Evolutionary conservation across 148 eudicot species (phyloP), one percentile per base, ranked within the genome.

Genomic region (Hydrangea macrophylla): DNA sequence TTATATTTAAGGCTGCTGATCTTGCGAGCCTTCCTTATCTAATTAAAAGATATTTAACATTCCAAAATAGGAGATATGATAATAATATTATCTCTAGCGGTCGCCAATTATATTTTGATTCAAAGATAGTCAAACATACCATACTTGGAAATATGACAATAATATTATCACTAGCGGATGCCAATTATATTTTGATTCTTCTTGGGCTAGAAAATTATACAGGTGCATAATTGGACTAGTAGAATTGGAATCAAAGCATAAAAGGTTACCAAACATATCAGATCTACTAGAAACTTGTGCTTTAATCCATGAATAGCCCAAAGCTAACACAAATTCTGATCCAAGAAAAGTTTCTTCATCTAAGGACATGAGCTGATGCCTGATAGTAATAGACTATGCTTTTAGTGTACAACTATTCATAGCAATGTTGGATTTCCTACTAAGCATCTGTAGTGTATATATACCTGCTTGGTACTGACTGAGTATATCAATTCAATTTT

Each of bases 391-490:
- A 17, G 22, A 18, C 53, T 7, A 48, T 48, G 53, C 53, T 15
- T 17, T 48, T 48, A 17, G 53, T 48, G 22, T 7, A 48, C 17
- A 48, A 48, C 23, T 48, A 48, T n/a, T 1, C n/a, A 48, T 15
- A 3, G 0, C 17, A 48, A 6, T 48, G 53, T 48, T 44, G 51
- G 51, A 44, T 44, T 7, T 48, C 53, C 22, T 48, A 48, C 53
- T 48, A 6, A 15, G 53, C 53, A 48, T 2, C 53, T 48, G 18
- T n/a, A n/a, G n/a, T 48, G 22, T 48, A 22, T 22, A 42, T 63
- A 53, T 25, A 76, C 80, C 71, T 79, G 59, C 50, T 74, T 83
- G 68, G 37, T 74, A 75, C 71, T 64, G 54, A 23, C 18, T 26
- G 20, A 80, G 70, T 58, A 61, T 32, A 22, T 77, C 77, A 55